Base-by-base conservation (phyloP, 2,329 filamentous ascomycete species). In the Aspergillus udagawae region DNA sequence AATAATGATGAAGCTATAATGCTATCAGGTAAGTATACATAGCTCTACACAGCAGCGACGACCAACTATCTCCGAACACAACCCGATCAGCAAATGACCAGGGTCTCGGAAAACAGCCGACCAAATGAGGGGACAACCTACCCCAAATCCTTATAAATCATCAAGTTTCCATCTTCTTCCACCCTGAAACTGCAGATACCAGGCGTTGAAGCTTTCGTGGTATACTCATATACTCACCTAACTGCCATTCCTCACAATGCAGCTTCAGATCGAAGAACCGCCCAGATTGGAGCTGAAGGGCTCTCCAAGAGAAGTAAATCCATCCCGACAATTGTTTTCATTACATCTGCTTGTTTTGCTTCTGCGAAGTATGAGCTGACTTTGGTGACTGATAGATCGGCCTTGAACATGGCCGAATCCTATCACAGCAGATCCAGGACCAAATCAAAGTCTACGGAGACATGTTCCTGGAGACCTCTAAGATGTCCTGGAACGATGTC, bases 391-490 rank as follows among this genome's bases (percentile, higher is more conserved):
- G 14, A 17, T 42, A 83, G 80, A 82, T 83, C 49, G 81, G 81
- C 51, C 55, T 75, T 45, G 68, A 75, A 42, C 81, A 83, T 64
- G 81, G 81, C 50, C 60, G 59, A 4, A 60, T 68, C 10, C 75
- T 80, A 1, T 66, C 63, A 6, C 20, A 62, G 0, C 73, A 80
- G 38, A 77, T 83, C 45, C 55, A 56, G 3, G 69, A 75, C 55
- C 74, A 75, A 54, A 77, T 83, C 50, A 60, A 60, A 48, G 79
- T 83, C 69, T 83, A 83, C 64, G 70, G 73, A 0, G 60, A 60
- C 2, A 74, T 82, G 48, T 83, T 83, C 67, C 56, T 73, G 25
- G 63, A 76, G 35, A 79, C 77, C n/a, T 76, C 77, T 49, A 76
- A 77, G 27, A 65, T 80, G 56, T 66, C 72, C 47, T 83, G 81